phyloP scores from a whole-genome alignment of 2,329 filamentous ascomycete genomes.

The Polytolypa hystricis region DNA sequence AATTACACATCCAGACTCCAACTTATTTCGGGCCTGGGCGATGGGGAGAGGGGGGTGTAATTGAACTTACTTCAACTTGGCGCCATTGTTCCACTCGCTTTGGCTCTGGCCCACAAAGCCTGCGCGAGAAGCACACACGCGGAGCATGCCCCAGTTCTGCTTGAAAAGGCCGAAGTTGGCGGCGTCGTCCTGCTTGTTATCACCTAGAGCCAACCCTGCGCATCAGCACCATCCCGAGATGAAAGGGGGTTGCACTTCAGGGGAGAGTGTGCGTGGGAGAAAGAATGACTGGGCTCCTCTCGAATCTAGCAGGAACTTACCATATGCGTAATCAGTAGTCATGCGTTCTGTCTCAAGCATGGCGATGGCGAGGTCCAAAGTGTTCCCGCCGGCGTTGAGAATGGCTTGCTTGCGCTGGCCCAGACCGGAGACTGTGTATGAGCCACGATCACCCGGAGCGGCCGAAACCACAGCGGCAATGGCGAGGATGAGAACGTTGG shows the following conservation, averaged over 20 bases:
- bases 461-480: not conserved
- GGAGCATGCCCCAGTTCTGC: slow-evolving; percentile 23
- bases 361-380: slow-evolving; percentile 17
- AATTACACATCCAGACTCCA: too few species aligned
- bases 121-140: slow-evolving; percentile 14
- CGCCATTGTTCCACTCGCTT: slow-evolving; percentile 17
- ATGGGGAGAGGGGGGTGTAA: too few species aligned
- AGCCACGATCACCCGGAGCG: slow-evolving; percentile 11
- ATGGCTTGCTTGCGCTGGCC: slow-evolving; percentile 16
- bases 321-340: slow-evolving; percentile 16
- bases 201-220: slow-evolving; percentile 11
- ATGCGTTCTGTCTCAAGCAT: slow-evolving; percentile 18
- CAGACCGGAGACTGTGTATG: slow-evolving; percentile 11
- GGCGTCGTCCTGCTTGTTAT: slow-evolving; percentile 19
- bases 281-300: too few species aligned
- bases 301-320: slow-evolving; percentile 9
- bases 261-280: not conserved
- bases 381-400: slow-evolving; percentile 14
- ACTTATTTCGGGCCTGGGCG: too few species aligned
- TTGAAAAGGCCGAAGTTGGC: slow-evolving; percentile 25
- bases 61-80: slow-evolving; percentile 18
- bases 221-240: not conserved
- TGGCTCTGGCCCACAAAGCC: slow-evolving; percentile 15
- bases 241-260: too few species aligned
- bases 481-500: too few species aligned